Percentiles rank a stretch among this genome's conserved stretches.
These are phyloP conservation scores for Arthromyces matolae DNA, from an alignment of 768 basidiomycete genomes.

Conservation along the genomic window DNA sequence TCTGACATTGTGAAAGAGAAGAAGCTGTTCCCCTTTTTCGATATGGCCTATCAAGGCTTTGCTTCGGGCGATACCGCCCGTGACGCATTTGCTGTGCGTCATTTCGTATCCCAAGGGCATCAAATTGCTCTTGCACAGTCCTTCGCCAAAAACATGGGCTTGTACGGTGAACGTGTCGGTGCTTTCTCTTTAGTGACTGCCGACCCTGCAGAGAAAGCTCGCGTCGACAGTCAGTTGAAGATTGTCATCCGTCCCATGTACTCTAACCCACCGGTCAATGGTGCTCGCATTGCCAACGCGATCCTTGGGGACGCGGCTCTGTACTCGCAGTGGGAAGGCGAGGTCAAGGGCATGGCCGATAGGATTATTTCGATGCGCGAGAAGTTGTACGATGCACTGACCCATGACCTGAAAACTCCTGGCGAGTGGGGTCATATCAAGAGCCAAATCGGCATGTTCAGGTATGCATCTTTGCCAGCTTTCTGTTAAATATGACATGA, in stretches of 20 bases:
- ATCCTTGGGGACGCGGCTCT: constrained; percentile 75
- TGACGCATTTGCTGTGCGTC: constrained; percentile 92
- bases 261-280: constrained; percentile 94
- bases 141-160: constrained; percentile 99
- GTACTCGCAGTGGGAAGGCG: constrained; percentile 83
- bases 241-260: constrained; percentile 96
- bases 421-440: constrained; percentile 95
- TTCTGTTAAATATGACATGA: not conserved
- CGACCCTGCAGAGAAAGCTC: constrained; percentile 72
- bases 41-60: constrained; percentile 99
- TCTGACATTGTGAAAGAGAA: constrained; percentile 85
- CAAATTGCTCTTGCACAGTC: constrained; percentile 90
- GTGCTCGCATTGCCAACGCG: constrained; percentile 80
- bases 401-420: constrained; percentile 80
- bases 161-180: constrained; percentile 98
- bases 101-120: constrained; percentile 90
- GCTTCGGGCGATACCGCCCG: constrained; percentile 88
- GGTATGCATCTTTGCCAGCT: constrained; percentile 44
- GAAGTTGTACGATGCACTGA: constrained; percentile 72
- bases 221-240: constrained; percentile 92
- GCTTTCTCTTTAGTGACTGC: constrained; percentile 81
- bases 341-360: constrained; percentile 94
- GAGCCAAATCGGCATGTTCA: constrained; percentile 97
- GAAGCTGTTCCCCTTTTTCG: constrained; percentile 96
- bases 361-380: constrained; percentile 93